phyloP scores from a whole-genome alignment of 148 eudicot species.

The Talinum fruticosum region DNA sequence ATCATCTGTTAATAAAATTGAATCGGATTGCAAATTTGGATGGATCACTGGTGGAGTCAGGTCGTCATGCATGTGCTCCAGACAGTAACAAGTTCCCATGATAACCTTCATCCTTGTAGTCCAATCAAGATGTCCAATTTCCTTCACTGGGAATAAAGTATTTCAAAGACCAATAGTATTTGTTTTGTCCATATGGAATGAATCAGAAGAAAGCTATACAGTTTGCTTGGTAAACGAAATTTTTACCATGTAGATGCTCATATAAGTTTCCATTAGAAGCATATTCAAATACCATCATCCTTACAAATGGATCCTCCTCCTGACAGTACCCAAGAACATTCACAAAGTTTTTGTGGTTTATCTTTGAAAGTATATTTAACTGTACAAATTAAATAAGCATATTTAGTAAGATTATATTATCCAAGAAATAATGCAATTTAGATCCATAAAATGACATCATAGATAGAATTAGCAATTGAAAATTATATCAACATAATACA shows the following conservation, averaged over 20 bases:
- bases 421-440: not conserved
- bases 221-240: too few relatives aligned
- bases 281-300: slow-evolving; percentile 82
- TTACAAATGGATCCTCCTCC: slow-evolving; percentile 63
- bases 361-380: slow-evolving; percentile 50
- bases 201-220: too few relatives aligned
- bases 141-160: slow-evolving; percentile 36
- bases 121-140: slow-evolving; percentile 66
- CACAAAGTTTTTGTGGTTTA: slow-evolving; percentile 67
- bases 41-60: slow-evolving; percentile 46
- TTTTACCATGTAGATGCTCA: slow-evolving; percentile 70
- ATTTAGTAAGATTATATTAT: not conserved
- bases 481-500: too few relatives aligned
- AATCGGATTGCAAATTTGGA: slow-evolving; percentile 44
- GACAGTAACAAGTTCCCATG: slow-evolving; percentile 67
- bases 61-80: slow-evolving; percentile 62
- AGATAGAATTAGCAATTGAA: too few relatives aligned
- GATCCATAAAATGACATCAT: too few relatives aligned
- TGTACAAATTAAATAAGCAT: slow-evolving; percentile 23
- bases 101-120: slow-evolving; percentile 49
- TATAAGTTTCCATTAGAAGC: slow-evolving; percentile 60
- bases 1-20: slow-evolving; percentile 49
- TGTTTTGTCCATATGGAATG: too few relatives aligned
- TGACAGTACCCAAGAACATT: slow-evolving; percentile 67
- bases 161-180: too few relatives aligned